Base-by-base conservation (phyloP, 2,329 filamentous ascomycete species). In the Talaromyces islandicus region DNA sequence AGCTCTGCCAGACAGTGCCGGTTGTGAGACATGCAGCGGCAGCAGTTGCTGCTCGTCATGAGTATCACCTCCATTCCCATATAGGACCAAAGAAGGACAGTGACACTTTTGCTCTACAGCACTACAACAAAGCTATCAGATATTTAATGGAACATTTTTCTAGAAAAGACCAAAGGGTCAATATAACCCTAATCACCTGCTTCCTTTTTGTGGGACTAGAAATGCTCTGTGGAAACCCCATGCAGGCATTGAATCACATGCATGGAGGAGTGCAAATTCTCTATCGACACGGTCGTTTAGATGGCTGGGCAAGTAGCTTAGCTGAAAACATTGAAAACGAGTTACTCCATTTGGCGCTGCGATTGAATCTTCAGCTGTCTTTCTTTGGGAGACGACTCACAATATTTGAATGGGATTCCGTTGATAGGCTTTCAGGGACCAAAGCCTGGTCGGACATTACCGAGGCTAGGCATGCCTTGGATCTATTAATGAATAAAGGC, bases 71-170 rank as follows among this genome's bases (percentile, higher is more conserved):
- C 25, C 25, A 41, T 27, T 25, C 60, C 60, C 25, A 27, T 53
- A 9, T 46, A 29, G 27, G 41, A 29, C 41, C 41, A 27, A 10
- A 57, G 35, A 46, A 38, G 4, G 25, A n/a, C 9, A 56, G 60
- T 1, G 64, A 67, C 58, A 69, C 65, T 11, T 79, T 80, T 46
- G 75, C 73, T 11, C 66, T 80, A 21, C 71, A 70, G 7, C 78
- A 83, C 63, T 84, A 84, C 64, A 78, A 79, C 60, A 77, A 77
- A 58, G 78, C 81, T 3, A 79, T 84, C 38, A 60, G 61, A 4
- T 68, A 71, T 0, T 73, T 75, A 21, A 62, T 83, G 27, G 19
- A 21, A 6, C 57, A 66, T 48, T 59, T 65, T 5, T 62, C 58
- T 19, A 30, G 19, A 9, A 11, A 58, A 12, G n/a, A 60, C 14